Evolutionary conservation across 805 yeast genomes (phyloP).

Genomic region (Cyberlindnera subsufficiens): DNA sequence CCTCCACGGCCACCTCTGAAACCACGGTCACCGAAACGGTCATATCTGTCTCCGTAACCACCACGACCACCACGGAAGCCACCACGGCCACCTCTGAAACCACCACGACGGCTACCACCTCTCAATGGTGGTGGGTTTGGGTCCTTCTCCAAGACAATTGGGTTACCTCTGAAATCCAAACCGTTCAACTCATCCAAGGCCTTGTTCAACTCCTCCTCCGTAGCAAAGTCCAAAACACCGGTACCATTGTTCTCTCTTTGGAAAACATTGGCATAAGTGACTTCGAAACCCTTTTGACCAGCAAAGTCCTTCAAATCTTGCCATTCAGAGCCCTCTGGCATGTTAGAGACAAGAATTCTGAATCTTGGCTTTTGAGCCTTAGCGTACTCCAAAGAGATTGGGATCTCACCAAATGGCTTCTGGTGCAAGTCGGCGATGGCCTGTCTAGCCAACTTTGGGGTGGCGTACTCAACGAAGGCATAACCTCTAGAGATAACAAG

Average conservation of each 20-base stretch:
- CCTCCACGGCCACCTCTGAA: constrained; percentile 36
- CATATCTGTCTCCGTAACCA: constrained; percentile 29
- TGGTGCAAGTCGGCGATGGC: constrained; percentile 80
- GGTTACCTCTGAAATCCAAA: constrained; percentile 62
- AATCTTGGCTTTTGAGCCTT: constrained; percentile 53
- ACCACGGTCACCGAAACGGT: constrained; percentile 31
- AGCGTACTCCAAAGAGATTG: constrained; percentile 37
- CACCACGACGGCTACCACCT: constrained; percentile 38
- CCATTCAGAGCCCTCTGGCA: constrained; percentile 79
- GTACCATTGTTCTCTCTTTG: constrained; percentile 41
- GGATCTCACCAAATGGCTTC: constrained; percentile 53
- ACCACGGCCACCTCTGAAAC: constrained; percentile 33
- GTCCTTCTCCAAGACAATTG: constrained; percentile 75
- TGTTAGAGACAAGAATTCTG: constrained; percentile 62
- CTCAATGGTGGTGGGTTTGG: constrained; percentile 45
- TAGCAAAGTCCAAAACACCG: constrained; percentile 40
- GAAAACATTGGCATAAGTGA: constrained; percentile 50
- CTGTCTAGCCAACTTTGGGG: constrained; percentile 59
- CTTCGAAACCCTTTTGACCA: constrained; percentile 64
- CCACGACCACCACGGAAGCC: constrained; percentile 37
- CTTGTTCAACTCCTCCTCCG: constrained; percentile 68
- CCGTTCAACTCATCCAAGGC: constrained; percentile 74
- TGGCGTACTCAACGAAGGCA: constrained; percentile 84
- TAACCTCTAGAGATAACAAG: constrained; percentile 74
- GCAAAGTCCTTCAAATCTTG: constrained; percentile 89